Base-by-base conservation (phyloP, 768 basidiomycete genomes). In the Mycena venus region DNA sequence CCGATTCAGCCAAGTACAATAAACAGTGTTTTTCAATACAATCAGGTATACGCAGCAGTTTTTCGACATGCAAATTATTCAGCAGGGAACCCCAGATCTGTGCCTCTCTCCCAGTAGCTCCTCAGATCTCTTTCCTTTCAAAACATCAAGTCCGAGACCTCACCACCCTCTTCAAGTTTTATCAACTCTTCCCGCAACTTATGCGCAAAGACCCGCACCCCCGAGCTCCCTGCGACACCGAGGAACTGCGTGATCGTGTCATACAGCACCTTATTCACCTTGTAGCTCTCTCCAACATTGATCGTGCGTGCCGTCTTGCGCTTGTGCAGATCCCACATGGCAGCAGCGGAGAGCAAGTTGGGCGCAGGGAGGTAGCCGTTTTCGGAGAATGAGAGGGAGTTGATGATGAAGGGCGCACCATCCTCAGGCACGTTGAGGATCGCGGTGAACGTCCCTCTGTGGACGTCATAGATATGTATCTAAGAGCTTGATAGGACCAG, bases 261-360 rank as follows among this genome's bases (percentile, higher is more conserved):
- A 79, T 97, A 99, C 40, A 87, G 60, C 44, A 99, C 94, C 78
- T 91, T 93, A 85, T 91, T 92, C 75, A 97, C 86, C 80, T 93
- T 94, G 87, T 95, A 95, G 58, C 89, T 88, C 69, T 95, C 95
- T 23, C 92, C 94, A 15, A 96, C 87, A 14, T 90, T 79, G 78
- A 97, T 91, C 34, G 90, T 87, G 58, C 92, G 90, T 0, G 91
- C 87, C 34, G 87, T 78, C 79, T 84, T 88, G 82, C 92, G 93
- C 86, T 99, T 98, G 75, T 98, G 94, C 65, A 99, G 86, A 85
- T 99, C 98, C 94, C 98, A 98, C 75, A 99, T 90, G 53, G 95
- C 95, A 61, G 97, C 91, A 0, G 94, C 92, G 15, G 91, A 90
- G 15, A 88, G 85, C 23, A 91, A 90, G 78, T 91, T 88, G 49